Evolutionary conservation across 306 rosid species (phyloP).

Genomic region (Pachyrhizus erosus): DNA sequence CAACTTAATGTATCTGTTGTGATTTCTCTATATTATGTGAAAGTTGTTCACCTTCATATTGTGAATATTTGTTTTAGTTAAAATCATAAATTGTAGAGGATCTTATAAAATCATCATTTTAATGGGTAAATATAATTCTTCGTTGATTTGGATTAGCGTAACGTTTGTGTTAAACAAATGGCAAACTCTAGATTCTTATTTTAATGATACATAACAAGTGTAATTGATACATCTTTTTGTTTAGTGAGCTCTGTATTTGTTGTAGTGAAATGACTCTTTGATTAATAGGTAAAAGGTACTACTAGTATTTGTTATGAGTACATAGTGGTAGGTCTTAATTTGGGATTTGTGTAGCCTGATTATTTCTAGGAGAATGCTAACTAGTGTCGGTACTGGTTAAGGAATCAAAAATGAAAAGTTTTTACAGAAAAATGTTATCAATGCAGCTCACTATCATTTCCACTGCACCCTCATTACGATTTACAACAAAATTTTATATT

Average conservation of each 20-base stretch:
- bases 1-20: slow-evolving; percentile 4
- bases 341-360: background rate
- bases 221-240: background rate
- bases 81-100: background rate
- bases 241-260: background rate
- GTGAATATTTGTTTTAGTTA: background rate
- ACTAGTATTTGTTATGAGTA: background rate
- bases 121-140: background rate
- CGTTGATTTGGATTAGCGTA: slow-evolving; percentile 1
- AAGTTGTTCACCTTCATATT: background rate
- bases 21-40: background rate
- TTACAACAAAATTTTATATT: background rate
- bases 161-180: background rate
- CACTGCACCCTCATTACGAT: background rate
- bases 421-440: background rate
- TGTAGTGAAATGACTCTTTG: slow-evolving; percentile 5
- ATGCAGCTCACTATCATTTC: background rate
- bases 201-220: slow-evolving; percentile 18
- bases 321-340: slow-evolving; percentile 9
- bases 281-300: background rate
- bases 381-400: background rate
- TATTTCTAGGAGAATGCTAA: background rate
- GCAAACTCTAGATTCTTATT: background rate
- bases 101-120: background rate
- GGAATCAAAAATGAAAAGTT: background rate